Base-by-base conservation (phyloP, 2,329 filamentous ascomycete species). In the Teratosphaeria pseudoeucalypti region DNA sequence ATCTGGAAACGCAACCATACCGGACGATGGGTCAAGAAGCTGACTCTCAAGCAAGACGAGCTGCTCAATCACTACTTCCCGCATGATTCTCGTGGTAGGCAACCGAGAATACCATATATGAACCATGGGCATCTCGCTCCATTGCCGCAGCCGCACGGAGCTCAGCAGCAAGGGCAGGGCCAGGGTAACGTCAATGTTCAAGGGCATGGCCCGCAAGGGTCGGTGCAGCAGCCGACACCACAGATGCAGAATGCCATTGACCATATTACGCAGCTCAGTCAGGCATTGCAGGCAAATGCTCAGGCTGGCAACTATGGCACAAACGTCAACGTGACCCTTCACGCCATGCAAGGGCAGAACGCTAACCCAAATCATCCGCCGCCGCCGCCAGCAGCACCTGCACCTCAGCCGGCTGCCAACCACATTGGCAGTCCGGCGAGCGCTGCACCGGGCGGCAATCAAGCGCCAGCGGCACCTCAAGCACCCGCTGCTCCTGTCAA, bases 1-100 rank as follows among this genome's bases (percentile, higher is more conserved):
- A 89, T 99, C 59, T 99, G 94, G 94, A 87, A 89, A 66, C 64
- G 66, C 23, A 88, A 95, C 64, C 63, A 65, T 64, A 86, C 94
- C 65, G 92, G 92, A 2, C 83, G 88, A 29, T 97, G 94, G 92
- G 86, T 86, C 65, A 84, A 86, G 58, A 85, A 85, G 37, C 89
- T 92, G 64, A 83, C 84, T 53, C 61, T 73, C 23, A 65, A 67
- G 23, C 71, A 72, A 62, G 68, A 71, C 27, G n/a, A 57, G 55
- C 57, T 61, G 23, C 55, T 64, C n/a, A 56, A 34, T 43, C 34
- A 29, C 26, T 4, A n/a, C 39, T 56, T 47, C 19, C 55, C 55
- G 14, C 43, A 49, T n/a, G 26, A 56, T 57, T 5, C 47, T 47
- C 26, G 58, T 54, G 43, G 54, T 49, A 32, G 59, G 57, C 37